Percentiles rank a stretch among this genome's conserved stretches.
Conservation (phyloP, 1,139 yeast species). For the Lizanozyma gosingica region DNA sequence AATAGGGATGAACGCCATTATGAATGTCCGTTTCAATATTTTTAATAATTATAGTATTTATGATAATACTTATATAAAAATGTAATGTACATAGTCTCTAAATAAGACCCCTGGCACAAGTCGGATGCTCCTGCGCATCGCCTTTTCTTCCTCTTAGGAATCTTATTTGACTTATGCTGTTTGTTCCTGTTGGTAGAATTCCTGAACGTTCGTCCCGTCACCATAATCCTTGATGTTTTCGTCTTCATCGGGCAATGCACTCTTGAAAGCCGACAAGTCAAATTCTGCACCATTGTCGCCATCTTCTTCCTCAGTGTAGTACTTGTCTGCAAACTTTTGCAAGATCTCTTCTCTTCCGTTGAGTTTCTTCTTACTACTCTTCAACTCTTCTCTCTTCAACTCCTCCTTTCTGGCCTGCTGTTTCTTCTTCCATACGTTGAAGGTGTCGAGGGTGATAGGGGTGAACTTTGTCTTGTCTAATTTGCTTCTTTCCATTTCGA, state of each 20-base stretch:
- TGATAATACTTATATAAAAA: too few species aligned
- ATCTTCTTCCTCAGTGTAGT: conserved; percentile 39
- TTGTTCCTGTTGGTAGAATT: conserved; percentile 13
- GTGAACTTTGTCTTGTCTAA: conserved; percentile 72
- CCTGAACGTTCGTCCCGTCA: conserved; percentile 30
- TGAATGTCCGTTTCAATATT: too few species aligned
- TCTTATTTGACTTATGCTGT: too few species aligned
- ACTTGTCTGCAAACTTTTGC: conserved; percentile 64
- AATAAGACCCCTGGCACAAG: too few species aligned
- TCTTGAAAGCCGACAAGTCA: conserved; percentile 61
- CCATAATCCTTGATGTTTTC: conserved; percentile 49
- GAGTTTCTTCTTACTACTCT: conserved; percentile 39
- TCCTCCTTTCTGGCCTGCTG: conserved; percentile 56
- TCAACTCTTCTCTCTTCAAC: conserved; percentile 46
- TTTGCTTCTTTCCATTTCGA: conserved; percentile 86
- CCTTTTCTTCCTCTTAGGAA: too few species aligned
- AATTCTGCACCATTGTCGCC: conserved; percentile 51
- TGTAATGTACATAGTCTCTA: too few species aligned
- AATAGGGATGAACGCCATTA: too few species aligned
- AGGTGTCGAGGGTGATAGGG: conserved; percentile 81
- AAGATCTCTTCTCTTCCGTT: conserved; percentile 80
- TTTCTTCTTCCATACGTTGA: conserved; percentile 73
- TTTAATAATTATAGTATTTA: too few species aligned
- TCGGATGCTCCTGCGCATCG: too few species aligned
- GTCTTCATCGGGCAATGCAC: conserved; percentile 30